A percentile compares a stretch with the other conserved stretches of the same genome.
Evolutionary conservation across 805 yeast species (phyloP).

Genomic region (Scheffersomyces ergatensis): DNA sequence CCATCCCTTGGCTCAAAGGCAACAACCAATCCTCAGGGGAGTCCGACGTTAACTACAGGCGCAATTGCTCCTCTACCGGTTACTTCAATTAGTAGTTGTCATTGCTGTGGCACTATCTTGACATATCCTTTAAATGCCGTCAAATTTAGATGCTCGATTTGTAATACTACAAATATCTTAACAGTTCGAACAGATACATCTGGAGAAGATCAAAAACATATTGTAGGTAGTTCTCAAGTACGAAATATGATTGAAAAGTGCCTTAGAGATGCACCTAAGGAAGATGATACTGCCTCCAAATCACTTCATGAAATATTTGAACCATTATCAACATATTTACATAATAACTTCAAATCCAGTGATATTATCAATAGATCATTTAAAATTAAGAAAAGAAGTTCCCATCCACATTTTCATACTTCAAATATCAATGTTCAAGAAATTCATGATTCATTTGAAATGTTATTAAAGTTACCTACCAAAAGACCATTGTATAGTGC

Average conservation of each 20-base stretch:
- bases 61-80: too few species aligned
- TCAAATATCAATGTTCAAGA: constrained; percentile 52
- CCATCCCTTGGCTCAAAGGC: neutral
- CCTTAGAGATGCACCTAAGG: constrained; percentile 12
- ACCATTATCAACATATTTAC: constrained; percentile 50
- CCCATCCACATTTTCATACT: constrained; percentile 37
- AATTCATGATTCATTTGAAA: constrained; percentile 43
- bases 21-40: too few species aligned
- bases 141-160: constrained; percentile 60
- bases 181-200: constrained; percentile 4
- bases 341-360: constrained; percentile 45
- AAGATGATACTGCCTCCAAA: constrained; percentile 5
- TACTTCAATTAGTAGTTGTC: constrained; percentile 20
- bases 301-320: constrained; percentile 36
- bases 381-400: constrained; percentile 21
- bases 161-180: constrained; percentile 48
- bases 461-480: constrained; percentile 53
- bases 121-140: constrained; percentile 22
- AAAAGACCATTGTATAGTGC: constrained; percentile 58
- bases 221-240: constrained; percentile 30
- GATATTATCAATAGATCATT: constrained; percentile 57
- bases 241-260: constrained; percentile 34
- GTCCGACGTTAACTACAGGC: too few species aligned
- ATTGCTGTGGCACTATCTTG: constrained; percentile 37
- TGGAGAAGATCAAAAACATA: constrained; percentile 8